Base-by-base conservation (phyloP, 306 rosid species). In the Prunus padus region DNA sequence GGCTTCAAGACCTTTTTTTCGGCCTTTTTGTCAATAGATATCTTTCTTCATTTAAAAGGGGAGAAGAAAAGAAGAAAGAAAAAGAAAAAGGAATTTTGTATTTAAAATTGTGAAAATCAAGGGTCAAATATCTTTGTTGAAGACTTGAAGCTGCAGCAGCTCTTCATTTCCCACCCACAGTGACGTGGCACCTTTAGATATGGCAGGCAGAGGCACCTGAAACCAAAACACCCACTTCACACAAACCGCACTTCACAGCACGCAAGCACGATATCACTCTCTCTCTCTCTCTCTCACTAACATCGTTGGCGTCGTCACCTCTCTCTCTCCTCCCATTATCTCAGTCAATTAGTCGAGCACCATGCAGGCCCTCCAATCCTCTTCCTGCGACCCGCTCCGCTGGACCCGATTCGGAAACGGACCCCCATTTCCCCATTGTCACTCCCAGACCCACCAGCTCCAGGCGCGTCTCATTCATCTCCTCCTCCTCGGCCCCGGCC, bases 311-410 rank as follows among this genome's bases (percentile, higher is more conserved):
- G 72, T 79, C 88, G 84, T 33, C 86, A 8, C 31, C 67, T 2
- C 10, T 1, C 74, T 16, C 65, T 25, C 75, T 61, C 75, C 50
- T 7, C 72, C 5, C 56, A 33, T 19, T 37, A 37, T 22, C 73
- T n/a, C 19, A 65, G 31, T 12, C 51, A 13, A 72, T 66, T 22
- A 12, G 60, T 40, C 55, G 23, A 2, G 72, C 74, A 71, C 86
- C 52, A 92, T 92, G 97, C 96, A 92, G 25, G 78, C 92, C 1
- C 66, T 86, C 40, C 89, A 85, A 33, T 73, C 90, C 19, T 78
- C 90, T 3, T 74, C 89, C 89, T 93, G 52, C 86, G 88, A 47
- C 66, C 86, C 31, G 83, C 89, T 1, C 93, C 90, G 1, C 74
- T 92, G 23, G 86, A 78, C 80, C 87, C 87, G 12, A 80, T 88